These are phyloP conservation scores for Alternaria sp. DNA, from an alignment of 2,329 filamentous ascomycete genomes.

Conservation along the genomic window DNA sequence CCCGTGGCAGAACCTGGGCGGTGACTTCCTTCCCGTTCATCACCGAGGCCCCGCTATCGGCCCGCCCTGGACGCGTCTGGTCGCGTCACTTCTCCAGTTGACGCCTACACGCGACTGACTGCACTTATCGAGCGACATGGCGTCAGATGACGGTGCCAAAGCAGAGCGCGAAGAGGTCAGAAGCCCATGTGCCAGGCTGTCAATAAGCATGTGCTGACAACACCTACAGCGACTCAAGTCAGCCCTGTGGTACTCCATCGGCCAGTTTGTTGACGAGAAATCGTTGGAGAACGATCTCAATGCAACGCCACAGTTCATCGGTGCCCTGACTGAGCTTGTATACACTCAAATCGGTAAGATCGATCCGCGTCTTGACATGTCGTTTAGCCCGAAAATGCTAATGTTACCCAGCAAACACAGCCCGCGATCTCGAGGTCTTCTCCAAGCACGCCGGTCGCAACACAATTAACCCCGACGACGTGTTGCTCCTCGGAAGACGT, in stretches of 20 bases:
- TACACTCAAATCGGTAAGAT: constrained; percentile 82
- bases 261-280: constrained; percentile 82
- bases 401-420: constrained; percentile 41
- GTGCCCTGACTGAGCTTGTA: constrained; percentile 77
- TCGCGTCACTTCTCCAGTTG: constrained; percentile 23
- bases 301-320: constrained; percentile 91
- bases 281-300: constrained; percentile 77
- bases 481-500: constrained; percentile 83
- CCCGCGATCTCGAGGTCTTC: constrained; percentile 68
- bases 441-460: constrained; percentile 79
- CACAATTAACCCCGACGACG: constrained; percentile 85
- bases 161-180: constrained; percentile 46
- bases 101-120: background rate
- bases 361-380: constrained; percentile 4
- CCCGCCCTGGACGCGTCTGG: constrained; percentile 22
- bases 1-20: constrained; percentile 22
- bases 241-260: constrained; percentile 54
- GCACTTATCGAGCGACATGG: constrained; percentile 29
- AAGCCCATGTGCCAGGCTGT: background rate
- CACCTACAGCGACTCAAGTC: constrained; percentile 58
- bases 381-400: background rate
- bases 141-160: constrained; percentile 35
- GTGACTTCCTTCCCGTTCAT: constrained; percentile 13
- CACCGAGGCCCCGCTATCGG: constrained; percentile 30
- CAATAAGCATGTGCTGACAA: constrained; percentile 2